Base-by-base conservation (phyloP, 1,284 basidiomycete genomes). In the Melanopsichium pennsylvanicum region DNA sequence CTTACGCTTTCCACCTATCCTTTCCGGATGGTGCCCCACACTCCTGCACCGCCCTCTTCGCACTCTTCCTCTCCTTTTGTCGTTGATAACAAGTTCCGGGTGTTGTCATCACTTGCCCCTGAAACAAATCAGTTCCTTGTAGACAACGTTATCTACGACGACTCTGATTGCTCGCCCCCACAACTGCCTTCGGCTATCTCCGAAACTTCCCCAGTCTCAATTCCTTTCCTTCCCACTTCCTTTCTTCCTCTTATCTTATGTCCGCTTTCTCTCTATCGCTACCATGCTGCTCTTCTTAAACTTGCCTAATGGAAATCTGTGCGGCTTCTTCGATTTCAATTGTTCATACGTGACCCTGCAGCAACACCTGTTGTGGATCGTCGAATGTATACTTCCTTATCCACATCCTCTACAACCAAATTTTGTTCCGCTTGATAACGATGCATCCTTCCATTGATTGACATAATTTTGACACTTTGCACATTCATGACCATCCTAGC, bases 21-120 rank as follows among this genome's bases (percentile, higher is more conserved):
- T 13, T 45, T 32, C 50, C 51, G 61, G 57, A 57, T 60, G 63
- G 63, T 57, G 52, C 57, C 57, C 63, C 63, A 26, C 63, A 60
- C 27, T n/a, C n/a, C n/a, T n/a, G n/a, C n/a, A n/a, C n/a, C n/a
- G n/a, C n/a, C n/a, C 42, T 67, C 37, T 35, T 33, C 21, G 22
- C 43, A 45, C 3, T 27, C 51, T 23, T 9, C 26, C 15, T 22
- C 40, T 40, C 32, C 26, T 39, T 38, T 19, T 18, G 16, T 11
- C 2, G 0, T 22, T n/a, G 46, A 44, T 46, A 45, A 37, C 42
- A 32, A 42, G 40, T 32, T 57, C 54, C 54, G 54, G 60, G 60
- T 63, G 60, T 57, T n/a, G n/a, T n/a, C n/a, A n/a, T n/a, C n/a
- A n/a, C n/a, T n/a, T n/a, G n/a, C n/a, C n/a, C n/a, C n/a, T n/a